Evolutionary conservation across 192 early-diverging fungal genomes (phyloP), one percentile per base, ranked within the genome.

Genomic region (Funneliformis geosporum): DNA sequence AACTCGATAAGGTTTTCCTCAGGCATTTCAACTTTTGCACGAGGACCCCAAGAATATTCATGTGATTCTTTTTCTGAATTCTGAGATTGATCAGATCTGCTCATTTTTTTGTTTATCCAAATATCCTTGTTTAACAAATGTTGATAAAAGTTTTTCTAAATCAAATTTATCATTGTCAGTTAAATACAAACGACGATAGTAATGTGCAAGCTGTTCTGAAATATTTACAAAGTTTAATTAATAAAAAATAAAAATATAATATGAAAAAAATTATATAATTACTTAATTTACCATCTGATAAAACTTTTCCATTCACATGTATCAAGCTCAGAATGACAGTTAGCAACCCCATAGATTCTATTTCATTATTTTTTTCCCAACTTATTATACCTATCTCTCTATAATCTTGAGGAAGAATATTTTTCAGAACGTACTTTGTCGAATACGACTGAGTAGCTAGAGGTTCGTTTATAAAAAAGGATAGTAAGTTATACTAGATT

Each of bases 321-420:
- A 93, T 89, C 28, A 93, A 60, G 59, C 85, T 82, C 25, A 93
- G 80, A 21, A 91, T 84, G 33, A 90, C 82, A 80, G 86, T 89
- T 18, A 91, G 82, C 2, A 93, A 42, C 2, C 91, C 92, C 73
- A 86, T 85, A 23, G 60, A 67, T n/a, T 83, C 78, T 27, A 81
- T 71, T 44, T 89, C 79, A 25, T 87, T 82, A 62, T 75, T 79
- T 55, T 76, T 62, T 2, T 80, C 79, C 84, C 86, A 86, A 21
- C 86, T 65, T 5, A 89, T 77, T 5, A 88, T 72, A 2, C 69
- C 68, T 8, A 66, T 68, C 2, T 66, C 72, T 42, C 82, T 74
- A 8, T 86, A 80, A 2, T 85, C 76, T 60, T 81, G 9, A 0
- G 87, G 81, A 7, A 89, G 62, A 39, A 84, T 76, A 69, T 85